Percentiles rank a stretch among this genome's conserved stretches.
phyloP scores from a whole-genome alignment of 352 stramenopile genomes.

The Globisporangium cylindrosporum region DNA sequence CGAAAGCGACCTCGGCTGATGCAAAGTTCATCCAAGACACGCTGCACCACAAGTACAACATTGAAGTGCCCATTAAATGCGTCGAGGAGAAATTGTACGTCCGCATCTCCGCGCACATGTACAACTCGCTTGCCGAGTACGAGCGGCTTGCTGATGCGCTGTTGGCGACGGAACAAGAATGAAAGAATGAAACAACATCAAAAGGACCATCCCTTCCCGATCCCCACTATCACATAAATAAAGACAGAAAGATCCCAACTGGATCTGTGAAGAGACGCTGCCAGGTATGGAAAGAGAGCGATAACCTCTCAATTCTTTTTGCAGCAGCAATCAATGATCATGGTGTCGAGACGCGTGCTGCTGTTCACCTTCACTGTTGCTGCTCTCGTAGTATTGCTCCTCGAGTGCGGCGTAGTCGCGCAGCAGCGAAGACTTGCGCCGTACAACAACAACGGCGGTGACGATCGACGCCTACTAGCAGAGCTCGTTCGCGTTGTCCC shows the following conservation, averaged over 20 bases:
- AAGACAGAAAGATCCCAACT: not conserved
- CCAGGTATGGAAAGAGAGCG: not conserved
- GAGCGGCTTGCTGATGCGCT: conserved; percentile 42
- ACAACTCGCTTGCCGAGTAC: conserved; percentile 89
- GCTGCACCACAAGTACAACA: conserved; percentile 68
- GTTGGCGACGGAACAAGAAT: conserved; percentile 7
- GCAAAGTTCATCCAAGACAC: conserved; percentile 91
- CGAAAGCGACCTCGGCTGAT: conserved; percentile 69
- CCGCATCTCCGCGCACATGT: conserved; percentile 90
- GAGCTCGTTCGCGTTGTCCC: conserved; percentile 29
- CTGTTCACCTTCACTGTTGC: not conserved
- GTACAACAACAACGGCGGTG: conserved; percentile 1
- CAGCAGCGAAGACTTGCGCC: not conserved
- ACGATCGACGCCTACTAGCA: conserved; percentile 24
- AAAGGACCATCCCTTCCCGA: not conserved
- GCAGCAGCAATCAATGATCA: not conserved
- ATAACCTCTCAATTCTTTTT: not conserved
- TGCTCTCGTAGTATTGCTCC: not conserved
- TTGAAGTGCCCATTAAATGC: conserved; percentile 94
- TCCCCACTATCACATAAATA: not conserved
- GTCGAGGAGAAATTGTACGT: conserved; percentile 86
- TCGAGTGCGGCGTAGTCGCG: not conserved
- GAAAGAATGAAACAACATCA: not conserved
- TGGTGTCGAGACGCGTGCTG: not conserved
- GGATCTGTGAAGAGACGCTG: conserved; percentile 1